A percentile compares a stretch with the other conserved stretches of the same genome.
These are phyloP conservation scores for Leccinellum albellum DNA, from an alignment of 768 basidiomycete genomes.

Conservation along the genomic window DNA sequence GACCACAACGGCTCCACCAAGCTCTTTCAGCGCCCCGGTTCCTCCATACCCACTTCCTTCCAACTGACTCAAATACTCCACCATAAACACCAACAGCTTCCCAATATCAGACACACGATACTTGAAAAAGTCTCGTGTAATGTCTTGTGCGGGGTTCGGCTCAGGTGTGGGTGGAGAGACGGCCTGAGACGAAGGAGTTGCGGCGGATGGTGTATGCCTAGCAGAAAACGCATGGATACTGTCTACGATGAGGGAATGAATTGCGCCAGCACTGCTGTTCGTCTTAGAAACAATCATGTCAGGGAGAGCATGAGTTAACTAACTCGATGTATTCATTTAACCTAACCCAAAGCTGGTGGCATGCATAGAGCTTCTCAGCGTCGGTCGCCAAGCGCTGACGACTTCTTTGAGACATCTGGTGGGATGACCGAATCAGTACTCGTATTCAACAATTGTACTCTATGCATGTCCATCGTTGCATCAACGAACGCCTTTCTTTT, in stretches of 20 bases:
- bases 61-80: slow-evolving; percentile 24
- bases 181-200: slow-evolving; percentile 10
- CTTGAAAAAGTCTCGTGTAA: slow-evolving; percentile 83
- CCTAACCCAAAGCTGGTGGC: slow-evolving; percentile 74
- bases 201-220: slow-evolving; percentile 17
- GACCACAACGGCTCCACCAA: slow-evolving; percentile 56
- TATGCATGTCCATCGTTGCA: background rate
- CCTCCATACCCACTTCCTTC: slow-evolving; percentile 24
- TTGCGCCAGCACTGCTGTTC: slow-evolving; percentile 46
- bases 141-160: slow-evolving; percentile 59
- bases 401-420: slow-evolving; percentile 75
- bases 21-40: slow-evolving; percentile 33
- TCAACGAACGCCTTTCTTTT: background rate
- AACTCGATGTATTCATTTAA: slow-evolving; percentile 68
- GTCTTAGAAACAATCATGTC: background rate
- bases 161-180: slow-evolving; percentile 38
- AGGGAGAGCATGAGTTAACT: slow-evolving; percentile 18
- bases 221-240: slow-evolving; percentile 68
- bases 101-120: slow-evolving; percentile 64
- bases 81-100: slow-evolving; percentile 58
- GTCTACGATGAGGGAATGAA: slow-evolving; percentile 64
- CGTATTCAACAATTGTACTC: background rate
- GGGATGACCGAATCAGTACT: slow-evolving; percentile 3
- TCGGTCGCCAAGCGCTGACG: slow-evolving; percentile 74
- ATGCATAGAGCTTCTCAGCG: slow-evolving; percentile 83